phyloP scores from a whole-genome alignment of 2,329 filamentous ascomycete species.

The Xylaria arbuscula region DNA sequence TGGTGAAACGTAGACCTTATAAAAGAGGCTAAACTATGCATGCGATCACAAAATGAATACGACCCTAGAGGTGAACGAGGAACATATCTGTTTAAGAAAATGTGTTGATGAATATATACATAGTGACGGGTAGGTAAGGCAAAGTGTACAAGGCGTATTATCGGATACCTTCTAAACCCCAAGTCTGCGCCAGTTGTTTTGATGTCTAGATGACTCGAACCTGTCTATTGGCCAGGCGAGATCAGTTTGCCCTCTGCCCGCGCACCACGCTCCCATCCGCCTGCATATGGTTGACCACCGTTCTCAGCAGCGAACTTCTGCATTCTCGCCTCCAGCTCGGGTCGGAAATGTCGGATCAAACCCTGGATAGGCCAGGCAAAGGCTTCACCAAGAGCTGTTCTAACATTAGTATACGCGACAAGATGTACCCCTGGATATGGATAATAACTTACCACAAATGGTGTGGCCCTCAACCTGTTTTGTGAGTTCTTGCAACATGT shows the following conservation, averaged over 20 bases:
- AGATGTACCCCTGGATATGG: background rate
- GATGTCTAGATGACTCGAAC: slow-evolving; percentile 27
- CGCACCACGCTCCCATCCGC: slow-evolving; percentile 85
- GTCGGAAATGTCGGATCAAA: slow-evolving; percentile 97
- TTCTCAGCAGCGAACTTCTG: slow-evolving; percentile 78
- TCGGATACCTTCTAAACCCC: slow-evolving; percentile 28
- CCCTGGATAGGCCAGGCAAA: slow-evolving; percentile 99
- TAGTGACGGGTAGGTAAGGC: slow-evolving; percentile 35
- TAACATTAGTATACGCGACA: slow-evolving; percentile 45
- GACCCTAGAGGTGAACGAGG: background rate
- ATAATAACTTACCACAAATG: slow-evolving; percentile 80
- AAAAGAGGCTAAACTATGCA: background rate
- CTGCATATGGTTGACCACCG: slow-evolving; percentile 81
- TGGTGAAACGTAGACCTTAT: background rate
- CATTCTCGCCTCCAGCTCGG: slow-evolving; percentile 93
- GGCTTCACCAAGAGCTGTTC: slow-evolving; percentile 86
- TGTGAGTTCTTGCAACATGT: slow-evolving; percentile 98
- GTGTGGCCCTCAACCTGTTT: slow-evolving; percentile 99
- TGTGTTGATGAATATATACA: slow-evolving; percentile 40
- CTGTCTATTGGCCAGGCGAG: slow-evolving; percentile 84
- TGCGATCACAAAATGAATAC: slow-evolving; percentile 2
- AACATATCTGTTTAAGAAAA: slow-evolving; percentile 23
- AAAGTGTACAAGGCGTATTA: slow-evolving; percentile 37
- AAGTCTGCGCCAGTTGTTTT: slow-evolving; percentile 34
- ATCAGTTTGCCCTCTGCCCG: slow-evolving; percentile 83